Conservation (phyloP, 2,329 filamentous ascomycete species). For the Aureobasidium melanogenum region DNA sequence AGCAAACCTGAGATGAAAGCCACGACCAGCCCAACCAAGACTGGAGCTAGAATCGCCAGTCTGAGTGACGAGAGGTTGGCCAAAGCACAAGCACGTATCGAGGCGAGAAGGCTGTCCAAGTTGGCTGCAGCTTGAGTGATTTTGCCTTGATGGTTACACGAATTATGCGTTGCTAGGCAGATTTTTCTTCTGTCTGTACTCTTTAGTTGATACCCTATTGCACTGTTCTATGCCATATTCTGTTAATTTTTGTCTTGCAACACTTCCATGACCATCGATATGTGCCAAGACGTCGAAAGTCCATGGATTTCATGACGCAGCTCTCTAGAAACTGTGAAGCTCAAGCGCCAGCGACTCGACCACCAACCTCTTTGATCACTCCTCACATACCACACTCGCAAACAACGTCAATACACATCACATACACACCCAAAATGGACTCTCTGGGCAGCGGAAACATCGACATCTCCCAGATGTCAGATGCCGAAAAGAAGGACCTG, state of each 20-base stretch:
- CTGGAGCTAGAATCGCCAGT: neutral
- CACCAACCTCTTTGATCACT: neutral
- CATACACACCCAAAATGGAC: constrained; percentile 18
- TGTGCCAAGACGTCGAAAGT: neutral
- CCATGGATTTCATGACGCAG: constrained; percentile 1
- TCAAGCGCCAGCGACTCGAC: neutral
- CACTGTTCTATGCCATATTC: neutral
- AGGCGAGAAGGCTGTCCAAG: neutral
- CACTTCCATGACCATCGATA: neutral
- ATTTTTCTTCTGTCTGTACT: neutral
- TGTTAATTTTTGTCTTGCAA: neutral
- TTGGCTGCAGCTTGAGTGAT: neutral
- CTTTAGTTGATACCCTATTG: constrained; percentile 3
- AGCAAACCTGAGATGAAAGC: neutral
- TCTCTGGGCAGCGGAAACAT: constrained; percentile 36
- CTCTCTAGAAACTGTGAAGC: neutral
- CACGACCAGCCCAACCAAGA: neutral
- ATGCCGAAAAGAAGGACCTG: constrained; percentile 77
- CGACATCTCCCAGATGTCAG: constrained; percentile 67
- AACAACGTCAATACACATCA: neutral
- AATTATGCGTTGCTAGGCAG: neutral
- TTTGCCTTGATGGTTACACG: neutral
- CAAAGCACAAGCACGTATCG: constrained; percentile 3
- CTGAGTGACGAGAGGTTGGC: neutral
- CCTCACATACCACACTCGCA: neutral